These are phyloP conservation scores for Penicillium alfredii DNA, from an alignment of 495 filamentous ascomycete genomes.

Conservation along the genomic window DNA sequence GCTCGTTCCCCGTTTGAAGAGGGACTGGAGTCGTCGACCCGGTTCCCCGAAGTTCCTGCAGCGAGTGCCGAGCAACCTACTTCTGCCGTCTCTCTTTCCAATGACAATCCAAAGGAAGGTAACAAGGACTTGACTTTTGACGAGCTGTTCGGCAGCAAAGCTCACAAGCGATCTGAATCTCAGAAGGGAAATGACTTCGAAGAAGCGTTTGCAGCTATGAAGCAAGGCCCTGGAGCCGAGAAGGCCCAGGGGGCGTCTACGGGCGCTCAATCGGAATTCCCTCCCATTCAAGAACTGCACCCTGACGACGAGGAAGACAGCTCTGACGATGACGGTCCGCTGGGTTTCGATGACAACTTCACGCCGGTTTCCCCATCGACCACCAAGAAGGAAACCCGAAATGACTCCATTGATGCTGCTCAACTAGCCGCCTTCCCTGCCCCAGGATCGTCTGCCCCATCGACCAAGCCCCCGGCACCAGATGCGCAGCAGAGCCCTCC, in stretches of 20 bases:
- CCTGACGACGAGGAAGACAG: slow-evolving; percentile 68
- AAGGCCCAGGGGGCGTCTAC: slow-evolving; percentile 30
- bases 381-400: slow-evolving; percentile 17
- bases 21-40: slow-evolving; percentile 21
- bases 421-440: slow-evolving; percentile 39
- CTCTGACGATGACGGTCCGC: slow-evolving; percentile 57
- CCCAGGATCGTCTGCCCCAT: slow-evolving; percentile 24
- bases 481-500: slow-evolving; percentile 61
- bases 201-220: slow-evolving; percentile 44
- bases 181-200: slow-evolving; percentile 53
- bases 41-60: slow-evolving; percentile 25
- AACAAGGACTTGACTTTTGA: slow-evolving; percentile 40
- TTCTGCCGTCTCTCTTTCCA: slow-evolving; percentile 18
- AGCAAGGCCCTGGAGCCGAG: slow-evolving; percentile 16
- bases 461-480: slow-evolving; percentile 39
- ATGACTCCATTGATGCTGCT: slow-evolving; percentile 32
- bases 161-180: slow-evolving; percentile 50
- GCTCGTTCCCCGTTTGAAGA: slow-evolving; percentile 42
- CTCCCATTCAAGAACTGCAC: slow-evolving; percentile 81
- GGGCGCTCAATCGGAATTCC: slow-evolving; percentile 62
- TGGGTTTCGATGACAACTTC: slow-evolving; percentile 90
- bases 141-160: slow-evolving; percentile 49
- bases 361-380: slow-evolving; percentile 57
- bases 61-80: slow-evolving; percentile 12
- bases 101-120: slow-evolving; percentile 15